Evolutionary conservation across 768 basidiomycete genomes (phyloP), one percentile per base, ranked within the genome.

Genomic region (Lactarius hatsudake): DNA sequence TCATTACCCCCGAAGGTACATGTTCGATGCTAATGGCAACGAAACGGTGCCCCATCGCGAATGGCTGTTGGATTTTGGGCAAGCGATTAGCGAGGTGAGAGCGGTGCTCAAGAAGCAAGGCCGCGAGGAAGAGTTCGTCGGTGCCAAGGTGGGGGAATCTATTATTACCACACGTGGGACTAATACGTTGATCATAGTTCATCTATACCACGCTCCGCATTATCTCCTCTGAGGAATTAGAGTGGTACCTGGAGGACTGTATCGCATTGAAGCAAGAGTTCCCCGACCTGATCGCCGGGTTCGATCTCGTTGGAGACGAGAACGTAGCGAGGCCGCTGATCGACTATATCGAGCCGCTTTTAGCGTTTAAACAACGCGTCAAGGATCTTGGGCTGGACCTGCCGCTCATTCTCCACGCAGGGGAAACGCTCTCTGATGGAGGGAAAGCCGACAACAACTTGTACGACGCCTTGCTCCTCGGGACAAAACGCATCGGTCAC

Each of bases 241-340:
- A 84, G 34, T 85, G 82, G 83, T 87, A 86, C 73, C 75, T 86
- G n/a, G 87, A 89, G 64, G 91, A 93, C 71, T 91, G 90, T 69
- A 84, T 93, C 61, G 76, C 78, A 10, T 78, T 93, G 66, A 92
- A 91, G 75, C 83, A 88, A 73, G 83, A 85, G 63, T 92, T 90
- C 72, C 90, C 90, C 23, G 82, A 90, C 69, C 76, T 90, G 42
- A 87, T 93, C 56, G 83, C 84, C 89, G 90, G 89, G 3, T 93
- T 92, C 71, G 91, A 93, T 77, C 81, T 93, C n/a, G 90, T 92
- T 20, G 90, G 90, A 5, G 81, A 87, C 56, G 90, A 93, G 72
- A 86, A 91, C 72, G 76, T 76, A 7, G 71, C 84, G 28, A 80
- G 78, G 45, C 88, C 90, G 20, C 79, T 91, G 43, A 83, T 81